Evolutionary conservation across 108 stramenopile species (phyloP), one percentile per base, ranked within the genome.

Genomic region (Fistulifera pelliculosa): DNA sequence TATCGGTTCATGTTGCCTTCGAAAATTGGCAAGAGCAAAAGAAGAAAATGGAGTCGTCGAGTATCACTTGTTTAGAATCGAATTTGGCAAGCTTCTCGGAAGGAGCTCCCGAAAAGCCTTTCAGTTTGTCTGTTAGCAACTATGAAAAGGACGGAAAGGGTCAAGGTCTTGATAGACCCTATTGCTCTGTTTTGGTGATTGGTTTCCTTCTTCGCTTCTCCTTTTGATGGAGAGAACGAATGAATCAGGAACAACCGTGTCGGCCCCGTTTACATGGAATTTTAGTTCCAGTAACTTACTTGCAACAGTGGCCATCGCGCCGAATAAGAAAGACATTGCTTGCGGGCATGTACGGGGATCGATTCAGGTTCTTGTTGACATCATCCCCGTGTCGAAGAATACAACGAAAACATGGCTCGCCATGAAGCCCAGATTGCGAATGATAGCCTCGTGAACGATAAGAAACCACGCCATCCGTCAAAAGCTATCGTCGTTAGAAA

Each of bases 331-430:
- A 39, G 76, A 77, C 49, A 63, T 77, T 39, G 64, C 76, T 0
- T 72, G 72, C 54, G 77, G 77, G 15, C 60, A 68, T 41, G n/a
- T 54, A 10, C 41, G 52, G 41, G 87, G 87, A 42, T 57, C 70
- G 18, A 84, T 88, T 44, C 41, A 65, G 22, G 53, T 88, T 16
- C 44, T 82, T 26, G 70, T 75, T 41, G 59, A 73, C 49, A 27
- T 80, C 4, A 71, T 81, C 44, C 58, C 15, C 60, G 63, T 41
- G 56, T 73, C 15, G 64, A 67, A 18, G 31, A 65, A 0, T 84
- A 75, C 54, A 54, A 70, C 39, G 48, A 60, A 0, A 45, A 61
- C 0, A 54, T 45, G 26, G 42, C 22, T 10, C 28, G 38, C 28
- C 11, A 45, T 14, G 38, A 58, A 28, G 4, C 12, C 8, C 31